Conservation (phyloP, 2,329 filamentous ascomycete genomes). For the Colletotrichum endophyticum region DNA sequence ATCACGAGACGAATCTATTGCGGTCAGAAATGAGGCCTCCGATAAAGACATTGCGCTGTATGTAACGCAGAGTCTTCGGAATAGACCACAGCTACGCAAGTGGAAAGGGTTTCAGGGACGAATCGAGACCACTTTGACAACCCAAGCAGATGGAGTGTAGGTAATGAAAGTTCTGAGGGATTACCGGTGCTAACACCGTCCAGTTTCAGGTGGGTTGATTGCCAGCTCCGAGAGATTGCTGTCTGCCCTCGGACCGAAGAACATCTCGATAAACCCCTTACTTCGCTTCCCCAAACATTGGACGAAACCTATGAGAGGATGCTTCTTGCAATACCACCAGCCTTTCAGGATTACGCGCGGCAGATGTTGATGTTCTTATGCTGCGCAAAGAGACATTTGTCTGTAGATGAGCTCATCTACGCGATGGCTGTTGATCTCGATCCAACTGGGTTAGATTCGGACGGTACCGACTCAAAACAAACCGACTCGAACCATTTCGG, state of each 20-base stretch:
- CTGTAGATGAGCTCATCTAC: background rate
- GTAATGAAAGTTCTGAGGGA: background rate
- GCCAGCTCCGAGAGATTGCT: slow-evolving; percentile 20
- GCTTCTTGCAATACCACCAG: background rate
- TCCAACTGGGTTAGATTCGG: fast-evolving
- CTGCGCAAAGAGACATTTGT: background rate
- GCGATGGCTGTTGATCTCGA: background rate
- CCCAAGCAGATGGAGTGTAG: background rate
- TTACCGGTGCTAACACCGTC: background rate
- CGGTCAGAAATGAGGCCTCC: background rate
- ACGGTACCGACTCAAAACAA: fast-evolving
- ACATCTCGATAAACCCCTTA: slow-evolving; percentile 23
- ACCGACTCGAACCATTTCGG: fast-evolving
- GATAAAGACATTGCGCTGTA: background rate
- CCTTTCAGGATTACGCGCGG: background rate
- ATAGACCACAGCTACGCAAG: background rate
- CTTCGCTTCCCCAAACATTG: slow-evolving; percentile 27
- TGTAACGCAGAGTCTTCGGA: background rate
- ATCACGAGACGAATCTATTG: background rate
- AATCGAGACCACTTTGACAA: background rate
- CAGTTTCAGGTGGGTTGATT: slow-evolving; percentile 30
- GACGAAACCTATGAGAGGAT: slow-evolving; percentile 29
- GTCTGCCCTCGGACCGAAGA: slow-evolving; percentile 14
- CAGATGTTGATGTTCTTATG: background rate
- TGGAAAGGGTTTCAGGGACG: background rate